Conservation (phyloP, 257 asterid genomes). For the Gentiana straminea region DNA sequence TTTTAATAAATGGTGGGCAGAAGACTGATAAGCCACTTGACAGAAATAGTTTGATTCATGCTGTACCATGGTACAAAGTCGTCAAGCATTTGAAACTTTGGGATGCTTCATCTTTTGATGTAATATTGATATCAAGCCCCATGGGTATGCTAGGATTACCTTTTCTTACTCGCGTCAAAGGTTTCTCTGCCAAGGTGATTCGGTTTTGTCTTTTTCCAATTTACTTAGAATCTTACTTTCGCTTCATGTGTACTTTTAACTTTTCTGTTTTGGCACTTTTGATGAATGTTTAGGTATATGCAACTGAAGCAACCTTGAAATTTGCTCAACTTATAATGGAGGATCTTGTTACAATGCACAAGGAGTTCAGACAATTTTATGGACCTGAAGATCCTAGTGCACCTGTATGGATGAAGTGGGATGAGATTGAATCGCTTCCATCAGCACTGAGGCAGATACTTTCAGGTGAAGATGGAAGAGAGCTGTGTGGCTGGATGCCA, state of each 20-base stretch:
- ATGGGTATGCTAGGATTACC: slow-evolving; percentile 82
- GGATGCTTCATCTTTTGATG: slow-evolving; percentile 51
- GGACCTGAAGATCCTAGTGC: slow-evolving; percentile 46
- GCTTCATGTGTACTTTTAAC: neutral
- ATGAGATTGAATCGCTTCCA: slow-evolving; percentile 60
- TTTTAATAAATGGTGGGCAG: slow-evolving; percentile 14
- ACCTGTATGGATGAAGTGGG: slow-evolving; percentile 85
- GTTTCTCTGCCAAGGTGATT: slow-evolving; percentile 64
- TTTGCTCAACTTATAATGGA: slow-evolving; percentile 76
- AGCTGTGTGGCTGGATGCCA: slow-evolving; percentile 73
- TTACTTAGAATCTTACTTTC: neutral
- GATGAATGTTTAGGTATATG: slow-evolving; percentile 46
- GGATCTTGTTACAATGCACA: slow-evolving; percentile 74
- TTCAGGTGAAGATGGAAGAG: slow-evolving; percentile 20
- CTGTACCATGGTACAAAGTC: slow-evolving; percentile 57
- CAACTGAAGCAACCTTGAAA: slow-evolving; percentile 70
- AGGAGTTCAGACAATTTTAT: slow-evolving; percentile 57
- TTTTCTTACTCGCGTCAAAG: slow-evolving; percentile 50
- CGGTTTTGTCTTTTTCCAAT: neutral
- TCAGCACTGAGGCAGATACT: slow-evolving; percentile 35
- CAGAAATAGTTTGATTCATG: slow-evolving; percentile 39
- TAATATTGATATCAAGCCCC: slow-evolving; percentile 67
- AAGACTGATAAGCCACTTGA: slow-evolving; percentile 26
- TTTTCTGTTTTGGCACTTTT: slow-evolving; percentile 9
- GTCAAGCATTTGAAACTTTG: slow-evolving; percentile 46